phyloP scores from a whole-genome alignment of 1,284 basidiomycete genomes.

The Thelephora terrestris region DNA sequence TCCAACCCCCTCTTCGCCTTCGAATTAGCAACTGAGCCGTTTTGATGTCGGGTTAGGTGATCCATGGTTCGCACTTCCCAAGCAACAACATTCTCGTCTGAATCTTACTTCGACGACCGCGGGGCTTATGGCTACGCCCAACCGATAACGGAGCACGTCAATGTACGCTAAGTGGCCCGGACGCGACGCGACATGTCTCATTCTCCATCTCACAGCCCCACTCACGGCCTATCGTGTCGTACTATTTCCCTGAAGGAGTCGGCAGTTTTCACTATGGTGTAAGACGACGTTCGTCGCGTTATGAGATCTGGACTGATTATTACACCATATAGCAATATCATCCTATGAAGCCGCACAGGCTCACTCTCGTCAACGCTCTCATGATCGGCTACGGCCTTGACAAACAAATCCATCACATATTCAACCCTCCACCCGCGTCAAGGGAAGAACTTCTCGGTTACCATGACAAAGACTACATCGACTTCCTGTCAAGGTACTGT shows the following conservation, averaged over 20 bases:
- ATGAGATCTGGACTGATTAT: not conserved
- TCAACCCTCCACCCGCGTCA: slow-evolving; percentile 83
- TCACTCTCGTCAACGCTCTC: slow-evolving; percentile 91
- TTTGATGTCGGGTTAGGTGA: slow-evolving; percentile 2
- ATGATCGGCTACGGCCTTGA: slow-evolving; percentile 96
- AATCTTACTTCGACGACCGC: slow-evolving; percentile 64
- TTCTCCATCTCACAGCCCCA: slow-evolving; percentile 47
- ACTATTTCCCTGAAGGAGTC: slow-evolving; percentile 91
- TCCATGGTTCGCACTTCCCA: slow-evolving; percentile 34
- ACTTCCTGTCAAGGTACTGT: slow-evolving; percentile 82
- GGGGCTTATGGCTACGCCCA: slow-evolving; percentile 56
- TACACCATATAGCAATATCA: slow-evolving; percentile 66
- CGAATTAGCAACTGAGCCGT: not conserved
- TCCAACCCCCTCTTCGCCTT: not conserved
- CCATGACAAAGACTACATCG: slow-evolving; percentile 92
- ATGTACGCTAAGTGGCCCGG: slow-evolving; percentile 35
- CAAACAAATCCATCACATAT: slow-evolving; percentile 89
- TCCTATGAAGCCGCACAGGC: slow-evolving; percentile 96
- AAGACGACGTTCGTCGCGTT: slow-evolving; percentile 18
- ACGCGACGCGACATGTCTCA: slow-evolving; percentile 2
- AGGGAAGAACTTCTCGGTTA: slow-evolving; percentile 85
- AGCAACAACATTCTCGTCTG: slow-evolving; percentile 56
- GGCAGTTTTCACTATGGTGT: slow-evolving; percentile 96
- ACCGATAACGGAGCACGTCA: slow-evolving; percentile 64
- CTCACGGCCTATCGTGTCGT: slow-evolving; percentile 83